Evolutionary conservation across 2,329 filamentous ascomycete species (phyloP), one percentile per base, ranked within the genome.

Genomic region (Pyrenophora teres): DNA sequence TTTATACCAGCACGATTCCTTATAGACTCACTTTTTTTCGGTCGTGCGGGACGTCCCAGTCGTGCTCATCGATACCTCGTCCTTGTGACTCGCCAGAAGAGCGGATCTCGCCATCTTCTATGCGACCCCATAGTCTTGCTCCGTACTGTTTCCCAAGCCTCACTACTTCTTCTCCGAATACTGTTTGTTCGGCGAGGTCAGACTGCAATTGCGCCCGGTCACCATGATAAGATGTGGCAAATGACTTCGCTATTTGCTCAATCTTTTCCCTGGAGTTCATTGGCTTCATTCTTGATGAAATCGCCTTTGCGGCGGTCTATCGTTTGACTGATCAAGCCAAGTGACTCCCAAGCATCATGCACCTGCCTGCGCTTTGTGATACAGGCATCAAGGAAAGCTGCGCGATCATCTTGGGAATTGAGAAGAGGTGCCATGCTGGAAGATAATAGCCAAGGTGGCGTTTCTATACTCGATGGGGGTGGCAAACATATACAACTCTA

Each of bases 311-410:
- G 54, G 18, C 6, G 12, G n/a, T 46, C 40, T 6, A 5, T 10
- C 1, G 21, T 51, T 12, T 37, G 19, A 27, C 54, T 52, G 12
- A 16, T 50, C 7, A 60, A 45, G 2, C 46, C 54, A 12, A 60
- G 46, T 5, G 43, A 31, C 35, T 60, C 49, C 32, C 46, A 53
- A 3, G 47, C 44, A 27, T 54, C 40, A 27, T 25, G 37, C 6
- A 43, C 23, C 9, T 33, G 15, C 37, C 25, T 57, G 9, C 38
- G 41, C 27, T 54, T 56, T n/a, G 32, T 21, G 4, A 58, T 52
- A 30, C 52, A 60, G 12, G 38, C 39, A 4, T 47, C 37, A 32
- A 58, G 38, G n/a, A 60, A 58, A n/a, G 41, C 45, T 16, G 39
- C 42, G 25, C 41, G 32, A 6, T 52, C 43, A 5, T 56, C 43